Evolutionary conservation across 2,329 filamentous ascomycete genomes (phyloP), one percentile per base, ranked within the genome.

Genomic region (Cordyceps javanica): DNA sequence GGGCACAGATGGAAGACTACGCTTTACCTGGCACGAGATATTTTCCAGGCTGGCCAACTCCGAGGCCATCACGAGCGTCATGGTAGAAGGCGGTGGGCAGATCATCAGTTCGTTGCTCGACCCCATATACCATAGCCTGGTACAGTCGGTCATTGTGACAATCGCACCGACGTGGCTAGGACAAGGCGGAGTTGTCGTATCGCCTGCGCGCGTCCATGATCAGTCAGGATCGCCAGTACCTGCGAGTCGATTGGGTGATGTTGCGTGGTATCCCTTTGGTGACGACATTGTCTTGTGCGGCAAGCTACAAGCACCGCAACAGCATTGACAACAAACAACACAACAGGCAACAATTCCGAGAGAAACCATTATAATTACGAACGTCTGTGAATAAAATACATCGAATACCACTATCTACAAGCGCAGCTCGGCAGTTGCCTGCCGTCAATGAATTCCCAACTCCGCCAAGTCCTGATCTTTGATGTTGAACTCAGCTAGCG

Each of bases 81-180:
- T 97, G 93, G 81, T 97, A 50, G 93, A 97, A 70, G 93, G 93
- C 0, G 93, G 93, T 11, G 92, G 83, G 0, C 77, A 79, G 11
- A 85, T 97, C 34, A 90, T 97, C 68, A 95, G 94, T 68, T 83
- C 88, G 38, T 73, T 97, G 19, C 77, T 97, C n/a, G 77, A 81
- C 39, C 77, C 82, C 2, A 74, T 75, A 28, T 83, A 85, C 65
- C 76, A 82, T 16, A 65, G 69, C n/a, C 74, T 91, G 9, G 77
- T 96, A 42, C 82, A 90, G 67, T 87, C 87, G 2, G 86, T 96
- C 50, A 88, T 97, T 65, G 80, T 97, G 59, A 97, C 93, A 0
- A 85, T 97, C 66, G 91, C 93, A 3, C 93, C 93, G 9, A 90
- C 86, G 0, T 97, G 91, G 83, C 78, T 97, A n/a, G 93, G 93